A percentile compares a stretch with the other conserved stretches of the same genome.
Evolutionary conservation across 495 filamentous ascomycete genomes (phyloP).

Genomic region (Penicillium coprophilum): DNA sequence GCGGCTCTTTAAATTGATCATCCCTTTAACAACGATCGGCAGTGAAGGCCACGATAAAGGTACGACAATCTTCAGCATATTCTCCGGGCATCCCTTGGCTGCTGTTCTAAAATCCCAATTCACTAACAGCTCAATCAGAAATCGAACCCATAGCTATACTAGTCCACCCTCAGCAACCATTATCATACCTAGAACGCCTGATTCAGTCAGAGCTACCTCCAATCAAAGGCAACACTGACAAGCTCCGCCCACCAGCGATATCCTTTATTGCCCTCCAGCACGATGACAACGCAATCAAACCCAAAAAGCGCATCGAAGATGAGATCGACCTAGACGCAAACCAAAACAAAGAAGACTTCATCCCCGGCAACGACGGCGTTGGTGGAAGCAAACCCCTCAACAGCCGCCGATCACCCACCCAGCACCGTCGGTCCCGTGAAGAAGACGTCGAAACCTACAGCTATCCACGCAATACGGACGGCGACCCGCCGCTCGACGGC

Average conservation of each 20-base stretch:
- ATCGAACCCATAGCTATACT: constrained; percentile 85
- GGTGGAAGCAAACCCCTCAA: constrained; percentile 6
- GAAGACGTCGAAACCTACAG: constrained; percentile 39
- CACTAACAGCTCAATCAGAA: constrained; percentile 50
- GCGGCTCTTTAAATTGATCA: constrained; percentile 81
- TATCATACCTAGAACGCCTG: constrained; percentile 87
- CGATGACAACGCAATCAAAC: constrained; percentile 56
- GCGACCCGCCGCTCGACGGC: constrained; percentile 11
- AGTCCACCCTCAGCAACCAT: constrained; percentile 86
- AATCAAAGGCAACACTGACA: constrained; percentile 56
- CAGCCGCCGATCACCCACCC: neutral
- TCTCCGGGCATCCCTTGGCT: neutral
- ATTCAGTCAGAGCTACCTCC: constrained; percentile 86
- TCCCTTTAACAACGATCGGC: constrained; percentile 68
- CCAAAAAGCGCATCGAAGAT: constrained; percentile 50
- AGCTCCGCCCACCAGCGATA: constrained; percentile 67
- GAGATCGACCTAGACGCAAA: constrained; percentile 40
- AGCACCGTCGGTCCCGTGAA: constrained; percentile 22
- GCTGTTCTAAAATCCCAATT: constrained; percentile 7
- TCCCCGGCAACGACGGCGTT: constrained; percentile 6
- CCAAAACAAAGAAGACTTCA: constrained; percentile 6
- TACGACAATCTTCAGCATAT: constrained; percentile 40
- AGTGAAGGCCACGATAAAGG: constrained; percentile 52
- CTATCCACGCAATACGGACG: constrained; percentile 33
- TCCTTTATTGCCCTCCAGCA: constrained; percentile 80